A percentile compares a stretch with the other conserved stretches of the same genome.
Evolutionary conservation across 73 alveolate species (phyloP).

Genomic region (Paramecium bursaria): DNA sequence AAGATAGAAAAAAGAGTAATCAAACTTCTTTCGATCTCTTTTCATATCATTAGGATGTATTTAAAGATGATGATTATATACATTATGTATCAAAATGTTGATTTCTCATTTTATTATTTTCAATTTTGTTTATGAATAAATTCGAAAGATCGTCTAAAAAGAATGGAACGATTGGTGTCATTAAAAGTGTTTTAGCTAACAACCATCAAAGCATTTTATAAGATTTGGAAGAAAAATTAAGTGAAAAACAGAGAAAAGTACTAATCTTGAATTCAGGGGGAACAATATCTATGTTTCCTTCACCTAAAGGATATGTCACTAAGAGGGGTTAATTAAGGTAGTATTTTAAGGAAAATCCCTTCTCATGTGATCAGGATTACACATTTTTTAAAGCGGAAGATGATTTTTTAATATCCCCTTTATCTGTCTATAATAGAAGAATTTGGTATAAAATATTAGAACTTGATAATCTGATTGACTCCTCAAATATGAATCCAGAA

Average conservation of each 20-base stretch:
- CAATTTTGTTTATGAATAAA: too few relatives aligned
- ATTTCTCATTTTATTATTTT: too few relatives aligned
- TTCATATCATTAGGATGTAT: too few relatives aligned
- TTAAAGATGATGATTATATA: too few relatives aligned
- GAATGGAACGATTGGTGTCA: too few relatives aligned
- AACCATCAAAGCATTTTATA: too few relatives aligned
- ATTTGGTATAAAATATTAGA: slow-evolving; percentile 74
- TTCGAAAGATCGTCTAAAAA: too few relatives aligned
- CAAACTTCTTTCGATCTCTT: too few relatives aligned
- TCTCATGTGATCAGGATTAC: slow-evolving; percentile 65
- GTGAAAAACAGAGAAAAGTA: slow-evolving; percentile 59
- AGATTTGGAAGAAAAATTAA: too few relatives aligned
- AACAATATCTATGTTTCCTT: slow-evolving; percentile 69
- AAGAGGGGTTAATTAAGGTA: slow-evolving; percentile 49
- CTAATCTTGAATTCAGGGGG: slow-evolving; percentile 66
- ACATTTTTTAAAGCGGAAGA: slow-evolving; percentile 55
- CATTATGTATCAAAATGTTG: too few relatives aligned
- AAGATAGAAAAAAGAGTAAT: too few relatives aligned
- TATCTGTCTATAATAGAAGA: slow-evolving; percentile 71
- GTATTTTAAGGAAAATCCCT: slow-evolving; percentile 56
- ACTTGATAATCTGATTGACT: slow-evolving; percentile 84
- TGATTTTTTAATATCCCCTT: slow-evolving; percentile 75
- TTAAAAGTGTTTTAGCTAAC: too few relatives aligned
- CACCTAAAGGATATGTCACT: slow-evolving; percentile 55
- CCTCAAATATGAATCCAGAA: slow-evolving; percentile 81